Evolutionary conservation across 495 filamentous ascomycete species (phyloP), one percentile per base, ranked within the genome.

Genomic region (Penicillium subrubescens): DNA sequence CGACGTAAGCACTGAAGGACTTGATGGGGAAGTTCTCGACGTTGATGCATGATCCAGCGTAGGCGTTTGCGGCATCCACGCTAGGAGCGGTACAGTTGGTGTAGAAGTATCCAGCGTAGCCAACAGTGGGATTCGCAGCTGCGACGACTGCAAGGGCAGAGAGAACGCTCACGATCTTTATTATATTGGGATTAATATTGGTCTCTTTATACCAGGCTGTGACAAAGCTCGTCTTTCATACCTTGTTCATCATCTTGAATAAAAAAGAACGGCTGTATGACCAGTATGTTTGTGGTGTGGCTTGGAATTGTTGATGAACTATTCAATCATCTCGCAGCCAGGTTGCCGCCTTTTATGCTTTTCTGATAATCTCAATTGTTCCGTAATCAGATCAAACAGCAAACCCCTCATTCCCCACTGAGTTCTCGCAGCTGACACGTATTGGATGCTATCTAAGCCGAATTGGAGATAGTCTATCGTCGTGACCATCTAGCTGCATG

Each of bases 21-120:
- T 66, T 66, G 57, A 71, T 59, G 29, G 68, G 68, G 60, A 71
- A 61, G 54, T 71, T 56, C 52, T 71, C 68, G 14, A 71, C 39
- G 37, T 71, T 71, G 51, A 67, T 34, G 53, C 68, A 71, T 19
- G 62, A 61, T 53, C 51, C 57, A 23, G 57, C 65, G 29, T 65
- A 65, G 21, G 56, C 63, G 15, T 64, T 71, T 17, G 59, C 46
- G 27, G 62, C 57, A 19, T 58, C 59, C 33, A 66, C 51, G 48
- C 57, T 66, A 25, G 65, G 41, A 3, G 41, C 21, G 43, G 50
- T 59, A 31, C 68, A 71, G 53, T 61, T 44, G 8, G 46, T 43
- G 35, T 50, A 59, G 44, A 23, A 67, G 58, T 66, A 66, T 34
- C 60, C 65, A 5, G 65, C 68, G 31, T 71, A 71, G n/a, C 57